Percentiles rank a stretch among this genome's conserved stretches.
Evolutionary conservation across 768 basidiomycete genomes (phyloP).

Genomic region (Clathrus columnatus): DNA sequence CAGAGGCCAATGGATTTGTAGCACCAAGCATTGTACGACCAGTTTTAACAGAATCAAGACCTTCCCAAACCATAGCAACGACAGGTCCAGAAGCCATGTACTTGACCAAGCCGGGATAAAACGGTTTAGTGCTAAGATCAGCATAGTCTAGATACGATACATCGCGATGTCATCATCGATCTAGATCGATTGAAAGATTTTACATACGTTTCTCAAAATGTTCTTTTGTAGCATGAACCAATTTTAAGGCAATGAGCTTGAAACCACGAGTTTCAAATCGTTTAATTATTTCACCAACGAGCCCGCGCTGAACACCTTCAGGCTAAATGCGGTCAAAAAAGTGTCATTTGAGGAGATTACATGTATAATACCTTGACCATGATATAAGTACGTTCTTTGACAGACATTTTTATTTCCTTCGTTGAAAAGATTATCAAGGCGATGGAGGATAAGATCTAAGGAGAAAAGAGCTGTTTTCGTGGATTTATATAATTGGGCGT

Average conservation of each 20-base stretch:
- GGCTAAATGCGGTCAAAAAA: conserved; percentile 45
- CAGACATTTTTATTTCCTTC: conserved; percentile 52
- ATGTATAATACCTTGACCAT: conserved; percentile 81
- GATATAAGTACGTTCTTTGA: conserved; percentile 90
- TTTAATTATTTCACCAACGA: conserved; percentile 90
- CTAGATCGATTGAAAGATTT: background rate
- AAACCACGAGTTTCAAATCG: conserved; percentile 98
- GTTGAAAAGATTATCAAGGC: conserved; percentile 15
- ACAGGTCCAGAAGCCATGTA: conserved; percentile 97
- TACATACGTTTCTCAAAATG: conserved; percentile 85
- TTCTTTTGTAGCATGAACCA: conserved; percentile 65
- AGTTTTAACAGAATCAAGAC: conserved; percentile 88
- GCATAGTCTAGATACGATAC: conserved; percentile 64
- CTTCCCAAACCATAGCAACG: conserved; percentile 93
- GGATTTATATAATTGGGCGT: no score
- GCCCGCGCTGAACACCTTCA: conserved; percentile 95
- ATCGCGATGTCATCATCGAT: background rate
- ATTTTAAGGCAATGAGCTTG: conserved; percentile 94
- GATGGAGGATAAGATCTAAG: conserved; percentile 19
- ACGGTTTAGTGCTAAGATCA: conserved; percentile 87
- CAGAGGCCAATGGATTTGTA: conserved; percentile 90
- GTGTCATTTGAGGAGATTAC: background rate
- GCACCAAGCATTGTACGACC: conserved; percentile 94
- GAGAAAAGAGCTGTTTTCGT: no score
- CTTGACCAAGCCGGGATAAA: conserved; percentile 94